Evolutionary conservation across 192 early-diverging fungal species (phyloP).

Genomic region (Irineochytrium annulatum): DNA sequence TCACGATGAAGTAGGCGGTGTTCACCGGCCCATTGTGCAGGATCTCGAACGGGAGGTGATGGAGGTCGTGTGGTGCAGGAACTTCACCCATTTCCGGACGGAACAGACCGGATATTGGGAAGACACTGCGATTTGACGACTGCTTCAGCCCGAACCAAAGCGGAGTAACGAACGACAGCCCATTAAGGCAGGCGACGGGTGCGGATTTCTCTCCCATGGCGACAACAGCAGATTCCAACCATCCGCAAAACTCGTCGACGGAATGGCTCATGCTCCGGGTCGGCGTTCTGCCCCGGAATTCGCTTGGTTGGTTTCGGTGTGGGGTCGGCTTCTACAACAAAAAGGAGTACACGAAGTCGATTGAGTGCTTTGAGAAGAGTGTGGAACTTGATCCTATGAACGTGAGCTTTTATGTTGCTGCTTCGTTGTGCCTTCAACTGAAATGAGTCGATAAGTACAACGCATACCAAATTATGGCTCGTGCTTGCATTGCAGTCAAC

Average conservation of each 20-base stretch:
- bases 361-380: slow-evolving; percentile 59
- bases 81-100: too few species aligned
- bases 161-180: too few species aligned
- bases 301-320: slow-evolving; percentile 58
- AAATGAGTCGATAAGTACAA: slow-evolving; percentile 46
- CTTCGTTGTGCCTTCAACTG: neutral
- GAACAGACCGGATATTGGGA: too few species aligned
- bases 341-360: slow-evolving; percentile 54
- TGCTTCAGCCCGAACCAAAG: too few species aligned
- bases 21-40: slow-evolving; percentile 27
- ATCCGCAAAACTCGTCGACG: slow-evolving; percentile 20
- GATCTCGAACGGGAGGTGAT: slow-evolving; percentile 31
- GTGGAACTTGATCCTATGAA: slow-evolving; percentile 55
- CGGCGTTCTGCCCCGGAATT: slow-evolving; percentile 51
- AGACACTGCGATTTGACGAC: too few species aligned
- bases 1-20: slow-evolving; percentile 20
- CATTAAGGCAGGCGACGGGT: too few species aligned
- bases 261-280: slow-evolving; percentile 56
- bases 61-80: too few species aligned
- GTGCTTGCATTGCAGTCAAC: slow-evolving; percentile 60
- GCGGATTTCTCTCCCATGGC: too few species aligned
- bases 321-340: slow-evolving; percentile 65
- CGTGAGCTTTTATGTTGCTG: slow-evolving; percentile 18
- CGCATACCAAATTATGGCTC: slow-evolving; percentile 58
- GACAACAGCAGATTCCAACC: too few species aligned